Evolutionary conservation across 306 rosid genomes (phyloP), one percentile per base, ranked within the genome.

Genomic region (Quercus alba): DNA sequence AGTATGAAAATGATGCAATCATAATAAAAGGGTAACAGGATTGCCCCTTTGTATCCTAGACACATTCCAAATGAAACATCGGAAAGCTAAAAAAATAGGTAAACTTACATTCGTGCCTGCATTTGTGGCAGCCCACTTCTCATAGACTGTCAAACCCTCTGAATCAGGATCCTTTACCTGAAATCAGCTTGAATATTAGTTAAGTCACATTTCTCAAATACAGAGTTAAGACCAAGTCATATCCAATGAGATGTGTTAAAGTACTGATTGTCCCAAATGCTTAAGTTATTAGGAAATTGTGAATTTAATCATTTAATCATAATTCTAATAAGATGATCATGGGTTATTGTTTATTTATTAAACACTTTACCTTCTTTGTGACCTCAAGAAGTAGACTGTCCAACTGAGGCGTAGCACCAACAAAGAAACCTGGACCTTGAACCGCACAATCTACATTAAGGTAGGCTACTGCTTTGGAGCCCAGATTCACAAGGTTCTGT

Each of bases 361-460:
- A 2, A 4, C 59, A 13, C 46, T 30, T 56, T 82, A 95, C 99
- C 98, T 82, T 86, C 79, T 85, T 86, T 21, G 87, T 90, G 83
- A 93, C 91, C 89, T 95, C 97, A 54, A 78, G 83, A 75, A 95
- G 75, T 77, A 95, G 94, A 81, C 70, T 86, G 84, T 95, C 99
- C 21, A 95, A 90, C 85, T 95, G 99, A 87, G 99, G 99, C 80
- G 98, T 93, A 1, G 99, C 87, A 49, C 97, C 84, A 81, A 91
- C 88, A 81, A 89, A 91, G 81, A 95, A 88, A 54, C 94, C 98
- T 9, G 96, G 90, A 46, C 99, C 99, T 84, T 93, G 97, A 75
- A 87, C 99, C 31, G 99, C 99, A 75, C 99, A 93, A 52, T 95
- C 99, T 59, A 95, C 99, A 83, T 95, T 95, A 76, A 95, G 97